Percentiles rank a stretch among this genome's conserved stretches.
These are phyloP conservation scores for Globomyces sp. DNA, from an alignment of 371 early-diverging fungal species.

Conservation along the genomic window DNA sequence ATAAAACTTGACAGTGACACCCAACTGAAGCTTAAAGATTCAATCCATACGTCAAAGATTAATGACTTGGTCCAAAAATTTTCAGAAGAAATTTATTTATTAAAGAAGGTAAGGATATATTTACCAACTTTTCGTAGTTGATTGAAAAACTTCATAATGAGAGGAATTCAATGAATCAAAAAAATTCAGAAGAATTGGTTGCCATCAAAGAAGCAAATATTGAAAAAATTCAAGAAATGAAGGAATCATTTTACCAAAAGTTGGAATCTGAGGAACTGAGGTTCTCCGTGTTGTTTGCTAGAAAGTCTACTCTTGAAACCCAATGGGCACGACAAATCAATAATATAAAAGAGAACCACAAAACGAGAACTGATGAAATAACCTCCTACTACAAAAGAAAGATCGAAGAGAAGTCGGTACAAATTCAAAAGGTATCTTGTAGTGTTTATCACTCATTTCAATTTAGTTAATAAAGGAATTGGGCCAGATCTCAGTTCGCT, in stretches of 20 bases:
- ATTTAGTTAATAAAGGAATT: constrained; percentile 15
- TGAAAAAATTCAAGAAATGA: constrained; percentile 38
- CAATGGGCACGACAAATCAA: constrained; percentile 47
- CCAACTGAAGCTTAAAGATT: constrained; percentile 46
- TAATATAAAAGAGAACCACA: constrained; percentile 32
- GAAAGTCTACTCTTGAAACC: constrained; percentile 30
- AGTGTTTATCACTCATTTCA: not conserved
- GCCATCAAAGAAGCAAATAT: constrained; percentile 21
- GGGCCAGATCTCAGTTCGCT: constrained; percentile 21
- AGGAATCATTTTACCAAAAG: constrained; percentile 35
- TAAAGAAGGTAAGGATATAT: not conserved
- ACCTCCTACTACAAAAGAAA: constrained; percentile 32
- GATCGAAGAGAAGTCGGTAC: constrained; percentile 33
- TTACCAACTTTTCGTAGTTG: not conserved
- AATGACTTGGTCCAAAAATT: constrained; percentile 45
- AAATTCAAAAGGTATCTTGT: constrained; percentile 19
- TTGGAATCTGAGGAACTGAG: constrained; percentile 47
- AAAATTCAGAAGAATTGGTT: constrained; percentile 27
- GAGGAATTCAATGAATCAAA: constrained; percentile 31
- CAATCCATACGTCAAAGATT: constrained; percentile 40
- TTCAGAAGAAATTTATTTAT: constrained; percentile 36
- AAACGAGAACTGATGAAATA: constrained; percentile 28
- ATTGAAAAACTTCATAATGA: constrained; percentile 29
- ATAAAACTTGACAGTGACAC: constrained; percentile 46
- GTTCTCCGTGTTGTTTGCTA: constrained; percentile 31